These are phyloP conservation scores for Abrus pulchellus DNA, from an alignment of 306 rosid genomes.

Conservation along the genomic window DNA sequence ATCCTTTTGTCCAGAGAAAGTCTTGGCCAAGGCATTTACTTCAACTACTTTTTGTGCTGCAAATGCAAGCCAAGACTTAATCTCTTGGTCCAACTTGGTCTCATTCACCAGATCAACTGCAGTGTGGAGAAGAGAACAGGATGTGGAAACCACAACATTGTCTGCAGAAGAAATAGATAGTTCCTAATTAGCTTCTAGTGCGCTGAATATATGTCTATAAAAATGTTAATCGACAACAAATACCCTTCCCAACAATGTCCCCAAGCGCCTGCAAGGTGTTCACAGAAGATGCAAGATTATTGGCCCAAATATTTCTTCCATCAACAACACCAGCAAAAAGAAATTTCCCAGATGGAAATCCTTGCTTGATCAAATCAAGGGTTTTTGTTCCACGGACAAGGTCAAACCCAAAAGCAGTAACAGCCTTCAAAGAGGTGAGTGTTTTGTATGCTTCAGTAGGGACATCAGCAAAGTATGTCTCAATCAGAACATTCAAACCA, in stretches of 20 bases:
- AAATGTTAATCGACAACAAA: constrained; percentile 8
- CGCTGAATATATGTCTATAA: constrained; percentile 17
- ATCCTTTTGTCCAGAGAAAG: constrained; percentile 72
- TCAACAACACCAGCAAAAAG: constrained; percentile 93
- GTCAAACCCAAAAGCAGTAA: constrained; percentile 80
- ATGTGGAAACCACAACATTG: constrained; percentile 80
- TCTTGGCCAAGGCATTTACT: constrained; percentile 88
- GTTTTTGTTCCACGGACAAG: constrained; percentile 86
- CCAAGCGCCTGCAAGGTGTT: constrained; percentile 63
- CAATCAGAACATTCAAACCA: constrained; percentile 75
- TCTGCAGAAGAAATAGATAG: constrained; percentile 53
- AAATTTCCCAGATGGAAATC: constrained; percentile 76
- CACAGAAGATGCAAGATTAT: constrained; percentile 75
- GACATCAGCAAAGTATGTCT: constrained; percentile 85
- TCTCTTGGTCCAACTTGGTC: constrained; percentile 76
- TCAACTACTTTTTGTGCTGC: constrained; percentile 89
- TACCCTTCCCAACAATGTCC: constrained; percentile 80
- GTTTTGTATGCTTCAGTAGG: constrained; percentile 77
- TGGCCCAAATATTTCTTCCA: constrained; percentile 94
- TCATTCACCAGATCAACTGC: constrained; percentile 89
- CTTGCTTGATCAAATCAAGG: constrained; percentile 75
- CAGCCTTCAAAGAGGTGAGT: constrained; percentile 80
- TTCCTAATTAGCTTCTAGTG: constrained; percentile 34
- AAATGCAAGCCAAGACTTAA: constrained; percentile 91
- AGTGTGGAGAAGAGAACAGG: constrained; percentile 94